Percentiles rank a stretch among this genome's conserved stretches.
These are phyloP conservation scores for Candida wancherniae DNA, from an alignment of 805 yeast genomes.

Conservation along the genomic window DNA sequence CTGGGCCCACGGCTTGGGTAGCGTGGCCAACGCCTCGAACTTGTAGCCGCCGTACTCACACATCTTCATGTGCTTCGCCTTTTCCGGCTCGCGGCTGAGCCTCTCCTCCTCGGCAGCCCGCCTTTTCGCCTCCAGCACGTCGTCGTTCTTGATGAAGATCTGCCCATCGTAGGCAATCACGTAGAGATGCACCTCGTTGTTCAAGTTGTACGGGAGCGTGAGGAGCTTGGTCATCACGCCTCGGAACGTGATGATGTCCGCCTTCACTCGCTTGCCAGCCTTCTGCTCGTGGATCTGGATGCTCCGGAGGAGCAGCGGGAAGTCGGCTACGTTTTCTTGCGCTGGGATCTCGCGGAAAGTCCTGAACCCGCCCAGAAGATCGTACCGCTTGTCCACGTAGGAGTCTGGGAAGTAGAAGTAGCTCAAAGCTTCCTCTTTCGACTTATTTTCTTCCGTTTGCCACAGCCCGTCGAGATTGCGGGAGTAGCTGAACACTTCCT, in stretches of 20 bases:
- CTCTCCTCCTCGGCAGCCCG: slow-evolving; percentile 18
- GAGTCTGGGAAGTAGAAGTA: slow-evolving; percentile 81
- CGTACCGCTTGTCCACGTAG: slow-evolving; percentile 53
- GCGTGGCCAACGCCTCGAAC: slow-evolving; percentile 74
- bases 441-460: slow-evolving; percentile 33
- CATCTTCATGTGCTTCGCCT: slow-evolving; percentile 28
- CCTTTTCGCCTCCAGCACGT: slow-evolving; percentile 31
- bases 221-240: slow-evolving; percentile 77
- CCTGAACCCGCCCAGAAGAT: slow-evolving; percentile 60
- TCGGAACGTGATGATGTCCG: slow-evolving; percentile 76
- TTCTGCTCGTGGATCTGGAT: slow-evolving; percentile 51
- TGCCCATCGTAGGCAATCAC: slow-evolving; percentile 72
- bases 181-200: slow-evolving; percentile 57
- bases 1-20: slow-evolving; percentile 70
- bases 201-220: slow-evolving; percentile 56
- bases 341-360: slow-evolving; percentile 56
- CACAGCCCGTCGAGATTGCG: slow-evolving; percentile 49
- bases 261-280: slow-evolving; percentile 43
- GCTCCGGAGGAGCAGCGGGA: slow-evolving; percentile 55
- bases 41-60: slow-evolving; percentile 72
- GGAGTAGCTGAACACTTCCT: slow-evolving; percentile 68
- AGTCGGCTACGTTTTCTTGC: slow-evolving; percentile 47
- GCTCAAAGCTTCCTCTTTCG: slow-evolving; percentile 50
- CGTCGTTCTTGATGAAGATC: slow-evolving; percentile 54
- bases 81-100: slow-evolving; percentile 14